phyloP scores from a whole-genome alignment of 495 filamentous ascomycete genomes.

The Cetradonia linearis region DNA sequence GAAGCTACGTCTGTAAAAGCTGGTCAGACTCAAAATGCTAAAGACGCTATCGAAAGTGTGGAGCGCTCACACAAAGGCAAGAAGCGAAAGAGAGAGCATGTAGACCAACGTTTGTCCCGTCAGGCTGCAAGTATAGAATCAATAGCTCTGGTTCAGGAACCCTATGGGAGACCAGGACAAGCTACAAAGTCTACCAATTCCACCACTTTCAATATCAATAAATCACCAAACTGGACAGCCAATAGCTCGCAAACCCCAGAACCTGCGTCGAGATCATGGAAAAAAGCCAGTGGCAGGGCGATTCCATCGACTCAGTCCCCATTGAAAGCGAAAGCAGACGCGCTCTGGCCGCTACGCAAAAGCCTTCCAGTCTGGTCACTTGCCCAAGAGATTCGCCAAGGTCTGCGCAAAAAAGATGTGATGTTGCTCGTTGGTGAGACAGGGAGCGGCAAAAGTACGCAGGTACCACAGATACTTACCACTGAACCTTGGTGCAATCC shows the following conservation, averaged over 20 bases:
- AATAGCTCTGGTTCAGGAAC: background rate
- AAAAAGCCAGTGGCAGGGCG: background rate
- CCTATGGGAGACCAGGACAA: too few species aligned
- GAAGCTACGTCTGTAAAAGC: slow-evolving; percentile 21
- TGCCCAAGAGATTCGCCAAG: slow-evolving; percentile 55
- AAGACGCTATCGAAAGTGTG: background rate
- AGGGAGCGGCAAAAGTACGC: slow-evolving; percentile 92
- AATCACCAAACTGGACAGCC: background rate
- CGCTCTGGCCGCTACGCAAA: slow-evolving; percentile 44
- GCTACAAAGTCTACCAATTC: background rate
- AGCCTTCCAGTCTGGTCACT: slow-evolving; percentile 73
- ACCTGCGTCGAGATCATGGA: background rate
- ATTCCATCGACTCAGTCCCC: background rate
- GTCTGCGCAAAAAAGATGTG: slow-evolving; percentile 59
- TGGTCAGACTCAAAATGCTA: background rate
- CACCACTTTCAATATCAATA: background rate
- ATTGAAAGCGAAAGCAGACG: slow-evolving; percentile 38
- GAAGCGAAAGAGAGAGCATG: slow-evolving; percentile 37
- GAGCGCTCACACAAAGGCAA: slow-evolving; percentile 21
- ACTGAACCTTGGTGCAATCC: slow-evolving; percentile 69
- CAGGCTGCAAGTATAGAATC: background rate
- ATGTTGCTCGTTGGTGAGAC: slow-evolving; percentile 88
- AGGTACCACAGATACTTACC: slow-evolving; percentile 83
- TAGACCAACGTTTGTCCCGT: background rate
- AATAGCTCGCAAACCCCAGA: background rate